Conservation (phyloP, 257 asterid species). For the Gentiana dahurica region DNA sequence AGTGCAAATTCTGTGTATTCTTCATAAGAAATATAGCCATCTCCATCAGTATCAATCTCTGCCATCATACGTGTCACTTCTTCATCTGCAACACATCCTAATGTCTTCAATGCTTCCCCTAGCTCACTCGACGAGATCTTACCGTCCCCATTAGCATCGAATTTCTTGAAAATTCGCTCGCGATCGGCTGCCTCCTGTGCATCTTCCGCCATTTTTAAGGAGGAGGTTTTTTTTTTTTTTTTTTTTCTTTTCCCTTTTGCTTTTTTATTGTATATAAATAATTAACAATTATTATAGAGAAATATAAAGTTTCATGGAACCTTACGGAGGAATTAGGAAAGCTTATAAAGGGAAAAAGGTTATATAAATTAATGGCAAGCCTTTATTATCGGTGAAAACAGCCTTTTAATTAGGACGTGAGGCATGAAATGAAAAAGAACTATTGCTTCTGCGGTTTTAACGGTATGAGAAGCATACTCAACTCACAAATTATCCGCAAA, state of each 20-base stretch:
- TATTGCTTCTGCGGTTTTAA: conserved; percentile 1
- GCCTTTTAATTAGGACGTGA: background rate
- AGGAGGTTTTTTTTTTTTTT: no score
- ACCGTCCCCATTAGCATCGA: conserved; percentile 83
- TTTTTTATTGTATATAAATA: no score
- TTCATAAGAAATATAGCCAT: conserved; percentile 57
- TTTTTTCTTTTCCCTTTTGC: no score
- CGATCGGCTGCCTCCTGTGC: conserved; percentile 55
- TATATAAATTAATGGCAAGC: conserved; percentile 20
- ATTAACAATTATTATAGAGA: no score
- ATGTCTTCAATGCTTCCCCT: conserved; percentile 55
- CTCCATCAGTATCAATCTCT: conserved; percentile 77
- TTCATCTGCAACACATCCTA: conserved; percentile 57
- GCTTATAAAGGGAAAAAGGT: conserved; percentile 18
- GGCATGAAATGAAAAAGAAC: background rate
- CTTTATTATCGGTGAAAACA: conserved; percentile 18
- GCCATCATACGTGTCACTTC: conserved; percentile 73
- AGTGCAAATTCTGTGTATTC: conserved; percentile 62
- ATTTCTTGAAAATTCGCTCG: conserved; percentile 67
- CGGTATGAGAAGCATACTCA: background rate
- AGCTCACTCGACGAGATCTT: conserved; percentile 67
- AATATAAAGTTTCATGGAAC: no score
- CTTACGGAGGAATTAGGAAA: background rate
- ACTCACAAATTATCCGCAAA: no score
- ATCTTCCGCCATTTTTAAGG: conserved; percentile 44